phyloP scores from a whole-genome alignment of 371 early-diverging fungal genomes.

The Circinella minor region DNA sequence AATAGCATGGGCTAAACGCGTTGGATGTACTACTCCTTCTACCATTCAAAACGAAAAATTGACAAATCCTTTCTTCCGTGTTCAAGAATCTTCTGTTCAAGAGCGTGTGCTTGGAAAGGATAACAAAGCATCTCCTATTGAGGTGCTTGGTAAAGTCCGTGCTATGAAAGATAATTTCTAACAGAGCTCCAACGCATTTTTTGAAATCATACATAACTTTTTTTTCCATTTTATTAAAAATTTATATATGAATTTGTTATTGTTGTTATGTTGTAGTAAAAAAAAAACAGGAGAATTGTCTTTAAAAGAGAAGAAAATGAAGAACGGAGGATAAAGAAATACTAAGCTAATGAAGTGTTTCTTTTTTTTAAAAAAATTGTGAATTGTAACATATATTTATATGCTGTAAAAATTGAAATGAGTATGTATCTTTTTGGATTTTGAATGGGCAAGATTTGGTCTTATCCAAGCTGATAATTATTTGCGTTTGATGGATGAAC shows the following conservation, averaged over 20 bases:
- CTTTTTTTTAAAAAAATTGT: no score
- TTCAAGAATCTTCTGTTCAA: constrained; percentile 33
- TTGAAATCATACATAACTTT: no score
- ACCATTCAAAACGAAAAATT: constrained; percentile 80
- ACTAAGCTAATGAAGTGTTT: no score
- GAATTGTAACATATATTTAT: no score
- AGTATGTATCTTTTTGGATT: no score
- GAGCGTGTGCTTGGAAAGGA: constrained; percentile 17
- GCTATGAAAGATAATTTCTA: constrained; percentile 49
- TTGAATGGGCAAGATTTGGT: background rate
- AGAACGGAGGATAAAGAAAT: no score
- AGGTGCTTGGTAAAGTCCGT: constrained; percentile 43
- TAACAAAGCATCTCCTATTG: constrained; percentile 18
- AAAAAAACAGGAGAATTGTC: no score
- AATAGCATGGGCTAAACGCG: constrained; percentile 54
- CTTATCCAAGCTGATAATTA: background rate
- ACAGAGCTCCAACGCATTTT: background rate
- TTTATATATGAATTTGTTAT: no score
- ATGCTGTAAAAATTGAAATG: no score
- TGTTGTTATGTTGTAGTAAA: no score
- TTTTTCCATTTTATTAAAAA: no score
- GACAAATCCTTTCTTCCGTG: constrained; percentile 90
- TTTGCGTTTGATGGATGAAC: background rate
- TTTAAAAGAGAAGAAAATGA: no score
- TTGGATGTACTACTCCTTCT: constrained; percentile 76